Evolutionary conservation across 176 grass and related monocot species (phyloP).

Genomic region (Carex littledalei): DNA sequence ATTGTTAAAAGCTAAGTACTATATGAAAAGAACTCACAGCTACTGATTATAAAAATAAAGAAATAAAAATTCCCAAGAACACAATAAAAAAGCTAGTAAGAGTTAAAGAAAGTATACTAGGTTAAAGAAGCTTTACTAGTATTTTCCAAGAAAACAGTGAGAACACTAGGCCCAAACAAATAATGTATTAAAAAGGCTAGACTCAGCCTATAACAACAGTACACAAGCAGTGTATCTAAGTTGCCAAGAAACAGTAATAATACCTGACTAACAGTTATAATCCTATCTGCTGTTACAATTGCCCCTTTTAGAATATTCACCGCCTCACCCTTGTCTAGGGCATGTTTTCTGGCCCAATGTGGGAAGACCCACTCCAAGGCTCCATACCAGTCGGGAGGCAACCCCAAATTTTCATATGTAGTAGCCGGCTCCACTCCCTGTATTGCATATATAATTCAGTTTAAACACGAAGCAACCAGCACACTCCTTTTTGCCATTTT

Average conservation of each 20-base stretch:
- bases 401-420: conserved; percentile 74
- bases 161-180: not conserved
- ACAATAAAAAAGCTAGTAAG: not conserved
- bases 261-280: conserved; percentile 92
- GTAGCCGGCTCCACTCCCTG: conserved; percentile 91
- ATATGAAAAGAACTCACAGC: not conserved
- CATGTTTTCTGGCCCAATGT: conserved; percentile 80
- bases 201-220: not conserved
- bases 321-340: conserved; percentile 85
- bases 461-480: not conserved
- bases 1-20: not conserved
- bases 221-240: not conserved
- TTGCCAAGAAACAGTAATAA: conserved; percentile 6
- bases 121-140: not conserved
- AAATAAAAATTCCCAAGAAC: not conserved
- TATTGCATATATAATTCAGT: not conserved
- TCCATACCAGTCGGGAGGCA: conserved; percentile 87
- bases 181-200: not conserved
- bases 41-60: not conserved
- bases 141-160: not conserved
- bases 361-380: conserved; percentile 97
- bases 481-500: not conserved
- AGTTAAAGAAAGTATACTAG: not conserved
- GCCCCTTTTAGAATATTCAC: conserved; percentile 96
- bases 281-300: conserved; percentile 88